Conservation (phyloP, 106 monocot genomes). For the Acorus gramineus region DNA sequence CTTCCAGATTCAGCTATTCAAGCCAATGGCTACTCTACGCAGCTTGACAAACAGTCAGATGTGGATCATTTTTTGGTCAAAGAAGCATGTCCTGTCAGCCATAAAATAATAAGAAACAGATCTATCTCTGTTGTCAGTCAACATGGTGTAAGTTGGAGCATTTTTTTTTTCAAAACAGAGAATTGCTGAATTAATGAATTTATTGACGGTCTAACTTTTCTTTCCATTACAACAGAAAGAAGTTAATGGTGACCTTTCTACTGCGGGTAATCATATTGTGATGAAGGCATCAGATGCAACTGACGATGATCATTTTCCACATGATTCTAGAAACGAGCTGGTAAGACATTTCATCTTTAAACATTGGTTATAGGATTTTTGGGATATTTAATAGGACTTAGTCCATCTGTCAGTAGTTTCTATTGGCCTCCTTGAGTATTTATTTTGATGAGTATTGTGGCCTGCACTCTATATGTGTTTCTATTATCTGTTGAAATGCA, state of each 20-base stretch:
- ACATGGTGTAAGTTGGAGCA: conserved; percentile 18
- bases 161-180: neutral
- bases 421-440: too few species aligned
- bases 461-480: too few species aligned
- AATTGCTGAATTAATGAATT: too few species aligned
- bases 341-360: conserved; percentile 11
- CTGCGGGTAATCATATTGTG: neutral
- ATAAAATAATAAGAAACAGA: conserved; percentile 3
- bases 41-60: conserved; percentile 11
- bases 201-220: too few species aligned
- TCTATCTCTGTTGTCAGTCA: conserved; percentile 8
- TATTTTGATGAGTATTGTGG: too few species aligned
- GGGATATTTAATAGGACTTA: too few species aligned
- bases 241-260: conserved; percentile 24
- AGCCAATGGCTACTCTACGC: conserved; percentile 32
- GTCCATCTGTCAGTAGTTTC: too few species aligned
- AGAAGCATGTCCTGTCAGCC: conserved; percentile 4
- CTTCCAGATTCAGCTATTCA: conserved; percentile 39
- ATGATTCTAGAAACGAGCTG: conserved; percentile 40
- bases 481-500: too few species aligned
- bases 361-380: too few species aligned
- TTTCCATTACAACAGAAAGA: conserved; percentile 20
- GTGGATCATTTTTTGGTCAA: conserved; percentile 10
- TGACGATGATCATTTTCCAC: conserved; percentile 14
- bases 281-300: conserved; percentile 8